Evolutionary conservation across 129 eudicot genomes (phyloP), one percentile per base, ranked within the genome.

Genomic region (Ambrosia artemisiifolia): DNA sequence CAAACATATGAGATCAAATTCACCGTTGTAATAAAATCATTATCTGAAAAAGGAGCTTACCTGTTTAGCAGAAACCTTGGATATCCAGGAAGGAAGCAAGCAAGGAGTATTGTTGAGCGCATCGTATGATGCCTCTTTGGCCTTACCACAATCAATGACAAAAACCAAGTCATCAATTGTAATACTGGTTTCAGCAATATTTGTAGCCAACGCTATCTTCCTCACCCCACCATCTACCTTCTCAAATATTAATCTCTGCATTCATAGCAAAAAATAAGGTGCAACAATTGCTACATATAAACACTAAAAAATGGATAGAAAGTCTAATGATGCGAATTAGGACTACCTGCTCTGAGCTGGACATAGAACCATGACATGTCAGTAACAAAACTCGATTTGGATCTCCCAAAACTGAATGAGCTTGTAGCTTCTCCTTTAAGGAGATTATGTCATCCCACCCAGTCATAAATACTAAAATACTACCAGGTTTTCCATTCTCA

Each of bases 131-230:
- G 97, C 69, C 91, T 92, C 97, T 77, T 92, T 92, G 64, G 93
- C 97, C 83, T 92, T 92, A 17, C 97, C 97, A 80, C 97, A 92
- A 71, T 92, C 97, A 57, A 92, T 80, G 49, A 92, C 96, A 55
- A 84, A 92, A 46, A 92, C 96, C 67, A 88, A 86, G 55, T 92
- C 96, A 62, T 92, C 90, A 71, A 92, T 92, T 13, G 97, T 91
- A 71, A 91, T 91, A 82, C 97, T 91, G 44, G 96, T 91, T 79
- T 92, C 96, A 76, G 96, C 98, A 81, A 92, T 92, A 78, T 92
- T 92, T 35, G 98, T 92, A 49, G 96, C 91, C 65, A 92, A 78
- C 47, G 88, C 94, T 54, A 92, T 85, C 76, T 92, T 92, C 77
- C 98, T 85, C 65, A 92, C 75, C 68, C 92, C 96, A 79, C 68